Conservation (phyloP, 345 rosid species). For the Laguncularia racemosa region DNA sequence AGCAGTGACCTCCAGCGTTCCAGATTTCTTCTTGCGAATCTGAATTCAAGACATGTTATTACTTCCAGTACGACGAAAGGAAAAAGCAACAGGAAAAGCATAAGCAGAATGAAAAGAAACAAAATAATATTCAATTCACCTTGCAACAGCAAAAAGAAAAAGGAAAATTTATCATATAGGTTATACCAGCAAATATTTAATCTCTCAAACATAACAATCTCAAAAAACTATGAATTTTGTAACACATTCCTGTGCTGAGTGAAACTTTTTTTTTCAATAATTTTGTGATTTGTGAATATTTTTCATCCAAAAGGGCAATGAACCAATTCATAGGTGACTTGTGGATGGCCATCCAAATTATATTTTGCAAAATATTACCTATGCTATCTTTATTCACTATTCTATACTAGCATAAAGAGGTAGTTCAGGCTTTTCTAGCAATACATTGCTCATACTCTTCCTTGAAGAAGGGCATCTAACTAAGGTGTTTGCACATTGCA, state of each 20-base stretch:
- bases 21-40: constrained; percentile 58
- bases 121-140: too few relatives aligned
- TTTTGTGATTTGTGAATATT: too few relatives aligned
- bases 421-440: neutral
- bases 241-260: too few relatives aligned
- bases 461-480: neutral
- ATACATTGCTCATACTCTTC: neutral
- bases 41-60: constrained; percentile 14
- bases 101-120: neutral
- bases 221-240: too few relatives aligned
- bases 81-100: too few relatives aligned
- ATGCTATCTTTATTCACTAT: neutral
- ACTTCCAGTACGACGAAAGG: constrained; percentile 5
- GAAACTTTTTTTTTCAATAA: too few relatives aligned
- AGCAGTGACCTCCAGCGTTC: constrained; percentile 18
- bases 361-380: neutral
- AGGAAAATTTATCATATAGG: too few relatives aligned
- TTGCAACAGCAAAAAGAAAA: too few relatives aligned
- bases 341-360: neutral
- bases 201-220: too few relatives aligned
- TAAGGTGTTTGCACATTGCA: neutral
- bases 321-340: too few relatives aligned
- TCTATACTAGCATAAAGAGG: neutral
- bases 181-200: too few relatives aligned
- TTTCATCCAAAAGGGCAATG: too few relatives aligned